Base-by-base conservation (phyloP, 2,329 filamentous ascomycete genomes). In the Microdochium nivale region DNA sequence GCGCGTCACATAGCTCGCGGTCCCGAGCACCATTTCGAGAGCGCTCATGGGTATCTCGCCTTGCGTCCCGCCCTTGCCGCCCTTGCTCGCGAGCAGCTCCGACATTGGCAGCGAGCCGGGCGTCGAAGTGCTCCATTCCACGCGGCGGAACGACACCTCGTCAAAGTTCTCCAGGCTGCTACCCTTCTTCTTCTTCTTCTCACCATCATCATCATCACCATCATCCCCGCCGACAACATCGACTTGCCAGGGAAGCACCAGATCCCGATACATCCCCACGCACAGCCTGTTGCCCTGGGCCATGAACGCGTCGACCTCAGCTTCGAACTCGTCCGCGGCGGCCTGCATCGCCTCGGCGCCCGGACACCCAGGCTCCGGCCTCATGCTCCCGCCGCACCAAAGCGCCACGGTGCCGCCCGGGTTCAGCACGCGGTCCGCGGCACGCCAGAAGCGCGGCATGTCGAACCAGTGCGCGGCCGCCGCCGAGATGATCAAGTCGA, bases 381-480 rank as follows among this genome's bases (percentile, higher is more conserved):
- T 52, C 21, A 66, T 55, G 1, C 57, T 53, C 5, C 67, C 67
- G 2, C 60, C 63, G 0, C 65, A 65, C 76, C 77, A 82, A 1
- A 83, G 51, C 0, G 77, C 77, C 0, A 82, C 72, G 2, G 70
- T 80, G 23, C 79, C 79, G n/a, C 73, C 74, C 0, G 77, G 75
- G 54, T 70, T 73, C 7, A 83, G 63, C 1, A 75, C 62, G 13
- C 64, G 63, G 0, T 72, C 73, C 0, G 77, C 78, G 0, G 65
- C 62, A 2, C 54, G 48, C 71, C 76, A 82, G 64, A 82, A 81
- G 0, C 51, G 51, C 0, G 65, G 55, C 70, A 81, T 72, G 56
- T 82, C 70, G 63, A 83, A 81, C 79, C 79, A 83, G 60, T 83
- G 80, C 0, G 76, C 76, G 0, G 76, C 72, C 2, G 69, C 77